These are phyloP conservation scores for Gnomoniopsis smithogilvyi DNA, from an alignment of 2,329 filamentous ascomycete species.

Conservation along the genomic window DNA sequence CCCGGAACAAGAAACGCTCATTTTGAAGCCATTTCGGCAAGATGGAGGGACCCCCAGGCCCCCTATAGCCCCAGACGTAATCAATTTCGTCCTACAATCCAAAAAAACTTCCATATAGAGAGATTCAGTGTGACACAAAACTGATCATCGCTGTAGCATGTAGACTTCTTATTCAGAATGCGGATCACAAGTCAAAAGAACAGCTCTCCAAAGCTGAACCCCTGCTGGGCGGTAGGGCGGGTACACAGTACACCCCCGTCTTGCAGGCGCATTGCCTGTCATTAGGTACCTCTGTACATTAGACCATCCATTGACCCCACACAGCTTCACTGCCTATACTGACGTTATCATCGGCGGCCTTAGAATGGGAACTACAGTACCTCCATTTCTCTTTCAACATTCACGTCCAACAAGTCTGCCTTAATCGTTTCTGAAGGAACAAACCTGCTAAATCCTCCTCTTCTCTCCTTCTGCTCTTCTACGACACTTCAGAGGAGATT, in stretches of 20 bases:
- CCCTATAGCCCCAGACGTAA: slow-evolving; percentile 10
- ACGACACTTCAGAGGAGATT: neutral
- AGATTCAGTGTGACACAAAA: neutral
- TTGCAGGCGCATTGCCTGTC: too few relatives aligned
- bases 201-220: neutral
- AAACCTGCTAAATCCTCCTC: too few relatives aligned
- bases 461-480: neutral
- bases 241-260: neutral
- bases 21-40: slow-evolving; percentile 4
- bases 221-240: neutral
- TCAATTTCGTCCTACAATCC: neutral
- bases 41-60: slow-evolving; percentile 1
- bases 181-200: neutral
- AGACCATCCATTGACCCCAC: too few relatives aligned
- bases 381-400: too few relatives aligned
- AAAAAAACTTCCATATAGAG: neutral
- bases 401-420: too few relatives aligned
- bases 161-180: neutral
- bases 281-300: too few relatives aligned
- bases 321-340: too few relatives aligned
- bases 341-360: too few relatives aligned
- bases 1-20: too few relatives aligned
- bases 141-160: neutral
- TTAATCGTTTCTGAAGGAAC: too few relatives aligned
- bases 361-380: too few relatives aligned